phyloP scores from a whole-genome alignment of 768 basidiomycete species.

The Holtermannia corniformis region DNA sequence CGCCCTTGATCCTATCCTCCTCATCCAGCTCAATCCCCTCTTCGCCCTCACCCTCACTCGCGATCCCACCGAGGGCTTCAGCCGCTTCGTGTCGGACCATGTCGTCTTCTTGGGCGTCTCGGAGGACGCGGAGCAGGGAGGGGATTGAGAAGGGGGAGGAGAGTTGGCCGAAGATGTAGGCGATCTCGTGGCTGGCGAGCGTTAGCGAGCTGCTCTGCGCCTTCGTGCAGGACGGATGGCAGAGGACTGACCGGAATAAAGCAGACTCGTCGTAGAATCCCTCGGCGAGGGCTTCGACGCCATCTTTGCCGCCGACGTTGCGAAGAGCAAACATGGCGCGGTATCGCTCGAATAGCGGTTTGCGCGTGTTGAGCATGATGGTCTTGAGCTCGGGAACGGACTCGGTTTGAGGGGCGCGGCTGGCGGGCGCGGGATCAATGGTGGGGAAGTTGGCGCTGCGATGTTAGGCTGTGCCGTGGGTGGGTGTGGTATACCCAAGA shows the following conservation, averaged over 20 bases:
- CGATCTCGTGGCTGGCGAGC: conserved; percentile 79
- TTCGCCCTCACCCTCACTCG: conserved; percentile 41
- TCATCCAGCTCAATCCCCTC: conserved; percentile 5
- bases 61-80: conserved; percentile 96
- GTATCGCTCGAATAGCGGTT: conserved; percentile 83
- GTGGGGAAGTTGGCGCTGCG: conserved; percentile 40
- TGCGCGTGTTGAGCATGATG: conserved; percentile 55
- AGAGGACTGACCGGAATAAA: conserved; percentile 69
- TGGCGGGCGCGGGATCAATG: conserved; percentile 42
- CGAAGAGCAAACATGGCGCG: conserved; percentile 97
- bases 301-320: conserved; percentile 64
- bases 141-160: conserved; percentile 82
- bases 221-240: not conserved
- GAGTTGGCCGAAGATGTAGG: conserved; percentile 95
- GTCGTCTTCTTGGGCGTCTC: conserved; percentile 63
- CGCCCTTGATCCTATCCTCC: conserved; percentile 50
- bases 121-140: conserved; percentile 66
- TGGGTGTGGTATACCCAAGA: not conserved
- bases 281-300: conserved; percentile 80
- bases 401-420: conserved; percentile 15
- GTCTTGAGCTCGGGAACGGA: conserved; percentile 51
- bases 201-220: not conserved
- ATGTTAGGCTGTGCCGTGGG: not conserved
- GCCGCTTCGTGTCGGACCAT: conserved; percentile 99
- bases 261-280: conserved; percentile 84